Evolutionary conservation across 169 alveolate genomes (phyloP).

Genomic region (Besnoitia besnoiti): DNA sequence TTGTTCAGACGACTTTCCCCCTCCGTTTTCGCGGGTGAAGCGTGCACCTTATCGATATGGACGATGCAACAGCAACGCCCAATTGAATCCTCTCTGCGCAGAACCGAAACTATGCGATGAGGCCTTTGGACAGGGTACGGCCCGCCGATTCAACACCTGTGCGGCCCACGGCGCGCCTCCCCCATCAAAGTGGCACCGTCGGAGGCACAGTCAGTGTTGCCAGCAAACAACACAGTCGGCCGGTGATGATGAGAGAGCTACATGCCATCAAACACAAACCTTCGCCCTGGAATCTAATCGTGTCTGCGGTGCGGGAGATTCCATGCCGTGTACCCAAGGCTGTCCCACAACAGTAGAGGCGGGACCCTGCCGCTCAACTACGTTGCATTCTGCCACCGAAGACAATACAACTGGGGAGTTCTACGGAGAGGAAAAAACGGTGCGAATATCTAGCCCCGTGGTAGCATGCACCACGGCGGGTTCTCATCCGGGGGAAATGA

Average conservation of each 20-base stretch:
- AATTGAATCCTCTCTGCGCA: no score
- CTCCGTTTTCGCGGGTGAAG: not conserved
- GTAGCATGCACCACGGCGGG: not conserved
- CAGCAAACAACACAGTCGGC: not conserved
- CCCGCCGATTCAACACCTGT: not conserved
- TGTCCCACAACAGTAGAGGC: not conserved
- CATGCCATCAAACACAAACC: not conserved
- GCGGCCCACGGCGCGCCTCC: constrained; percentile 17
- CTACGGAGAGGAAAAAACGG: not conserved
- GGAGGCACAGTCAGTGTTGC: not conserved
- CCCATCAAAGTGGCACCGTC: not conserved
- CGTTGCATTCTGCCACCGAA: not conserved
- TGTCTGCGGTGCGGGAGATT: not conserved
- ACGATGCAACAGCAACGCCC: not conserved
- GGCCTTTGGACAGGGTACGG: not conserved
- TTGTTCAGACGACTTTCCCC: constrained; percentile 16
- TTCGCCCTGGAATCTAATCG: not conserved
- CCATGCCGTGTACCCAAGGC: not conserved
- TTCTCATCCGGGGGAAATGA: not conserved
- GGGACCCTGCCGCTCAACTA: not conserved
- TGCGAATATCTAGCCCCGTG: not conserved
- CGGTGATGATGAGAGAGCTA: not conserved
- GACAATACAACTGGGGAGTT: not conserved
- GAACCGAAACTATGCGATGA: not conserved
- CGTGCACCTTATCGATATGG: not conserved